phyloP scores from a whole-genome alignment of 1,139 yeast genomes.

The Debaryomyces fabryi region DNA sequence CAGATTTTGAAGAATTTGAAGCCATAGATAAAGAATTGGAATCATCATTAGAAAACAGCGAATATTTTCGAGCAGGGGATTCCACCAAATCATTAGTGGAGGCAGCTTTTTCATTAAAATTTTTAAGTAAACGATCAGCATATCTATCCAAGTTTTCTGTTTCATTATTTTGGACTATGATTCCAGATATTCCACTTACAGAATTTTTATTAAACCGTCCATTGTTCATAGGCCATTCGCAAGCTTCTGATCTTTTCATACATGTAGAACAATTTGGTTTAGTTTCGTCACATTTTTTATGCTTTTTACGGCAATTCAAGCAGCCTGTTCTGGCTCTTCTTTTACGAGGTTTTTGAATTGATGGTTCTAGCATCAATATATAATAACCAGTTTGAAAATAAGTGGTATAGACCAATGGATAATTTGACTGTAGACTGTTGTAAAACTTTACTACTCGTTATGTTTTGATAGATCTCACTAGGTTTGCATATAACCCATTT shows the following conservation, averaged over 20 bases:
- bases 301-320: constrained; percentile 44
- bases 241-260: constrained; percentile 27
- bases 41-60: background rate
- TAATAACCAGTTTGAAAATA: no score
- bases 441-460: no score
- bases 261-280: constrained; percentile 45
- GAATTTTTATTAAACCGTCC: constrained; percentile 2
- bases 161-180: background rate
- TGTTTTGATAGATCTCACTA: no score
- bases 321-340: constrained; percentile 48
- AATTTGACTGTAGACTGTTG: no score
- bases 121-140: background rate
- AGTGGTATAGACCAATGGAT: no score
- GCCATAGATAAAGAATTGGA: background rate
- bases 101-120: background rate
- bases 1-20: background rate
- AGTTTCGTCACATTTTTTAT: constrained; percentile 48
- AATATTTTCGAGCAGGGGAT: background rate
- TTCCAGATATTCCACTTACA: background rate
- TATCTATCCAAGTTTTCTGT: background rate
- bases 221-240: constrained; percentile 38
- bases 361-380: background rate
- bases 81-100: background rate
- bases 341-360: constrained; percentile 8
- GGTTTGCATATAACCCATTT: no score